phyloP scores from a whole-genome alignment of 306 rosid species.

The Malus sylvestris region DNA sequence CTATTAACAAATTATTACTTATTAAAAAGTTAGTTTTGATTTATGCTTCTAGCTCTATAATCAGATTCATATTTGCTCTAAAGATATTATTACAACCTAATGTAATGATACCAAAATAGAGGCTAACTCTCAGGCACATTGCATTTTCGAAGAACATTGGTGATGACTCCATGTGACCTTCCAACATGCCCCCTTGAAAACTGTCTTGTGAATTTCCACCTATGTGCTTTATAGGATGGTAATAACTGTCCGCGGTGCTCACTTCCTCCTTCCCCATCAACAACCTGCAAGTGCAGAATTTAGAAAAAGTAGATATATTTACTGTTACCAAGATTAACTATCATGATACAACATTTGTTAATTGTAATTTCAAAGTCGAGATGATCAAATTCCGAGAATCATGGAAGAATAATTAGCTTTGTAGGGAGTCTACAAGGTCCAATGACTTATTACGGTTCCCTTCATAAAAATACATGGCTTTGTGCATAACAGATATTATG shows the following conservation, averaged over 20 bases:
- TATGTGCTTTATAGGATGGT: slow-evolving; percentile 81
- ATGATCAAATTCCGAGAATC: neutral
- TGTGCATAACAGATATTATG: neutral
- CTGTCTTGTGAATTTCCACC: slow-evolving; percentile 45
- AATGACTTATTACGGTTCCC: neutral
- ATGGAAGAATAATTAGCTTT: neutral
- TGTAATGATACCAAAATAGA: neutral
- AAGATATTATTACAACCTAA: neutral
- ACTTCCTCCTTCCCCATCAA: slow-evolving; percentile 79
- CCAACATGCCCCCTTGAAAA: slow-evolving; percentile 50
- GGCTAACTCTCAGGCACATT: slow-evolving; percentile 57
- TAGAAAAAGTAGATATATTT: neutral
- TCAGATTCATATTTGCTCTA: neutral
- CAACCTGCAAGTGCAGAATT: slow-evolving; percentile 37
- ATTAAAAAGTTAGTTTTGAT: neutral
- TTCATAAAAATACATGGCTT: neutral
- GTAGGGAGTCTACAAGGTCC: neutral
- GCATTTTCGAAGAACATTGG: slow-evolving; percentile 48
- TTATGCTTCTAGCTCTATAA: neutral
- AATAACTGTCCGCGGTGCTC: slow-evolving; percentile 63
- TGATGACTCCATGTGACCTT: slow-evolving; percentile 42
- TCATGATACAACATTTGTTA: neutral
- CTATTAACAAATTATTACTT: neutral
- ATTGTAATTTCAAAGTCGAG: neutral
- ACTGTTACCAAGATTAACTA: neutral